Conservation (phyloP, 768 basidiomycete genomes). For the Lentinula aciculospora region DNA sequence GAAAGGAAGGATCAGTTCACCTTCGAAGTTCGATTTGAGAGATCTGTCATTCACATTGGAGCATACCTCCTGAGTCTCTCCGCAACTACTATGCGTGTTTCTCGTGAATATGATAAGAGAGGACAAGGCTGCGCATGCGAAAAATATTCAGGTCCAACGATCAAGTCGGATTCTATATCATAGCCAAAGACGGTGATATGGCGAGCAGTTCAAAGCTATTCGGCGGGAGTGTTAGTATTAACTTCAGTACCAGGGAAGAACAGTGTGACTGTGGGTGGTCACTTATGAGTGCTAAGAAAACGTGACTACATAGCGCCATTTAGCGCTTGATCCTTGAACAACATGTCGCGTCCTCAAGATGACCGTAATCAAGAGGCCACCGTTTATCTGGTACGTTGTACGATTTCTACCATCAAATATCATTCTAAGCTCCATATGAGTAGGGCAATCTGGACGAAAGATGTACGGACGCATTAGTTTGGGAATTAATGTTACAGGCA, state of each 20-base stretch:
- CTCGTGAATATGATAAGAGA: neutral
- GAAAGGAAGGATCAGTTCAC: neutral
- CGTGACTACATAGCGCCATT: neutral
- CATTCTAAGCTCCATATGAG: too few species aligned
- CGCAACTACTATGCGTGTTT: neutral
- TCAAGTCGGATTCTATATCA: too few species aligned
- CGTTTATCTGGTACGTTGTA: slow-evolving; percentile 72
- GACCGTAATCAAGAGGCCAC: slow-evolving; percentile 92
- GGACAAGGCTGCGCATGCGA: too few species aligned
- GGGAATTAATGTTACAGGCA: slow-evolving; percentile 99
- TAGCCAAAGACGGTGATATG: neutral
- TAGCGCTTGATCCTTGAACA: neutral
- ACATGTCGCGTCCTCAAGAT: slow-evolving; percentile 71
- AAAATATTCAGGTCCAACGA: too few species aligned
- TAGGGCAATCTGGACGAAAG: slow-evolving; percentile 97
- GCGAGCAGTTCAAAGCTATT: too few species aligned
- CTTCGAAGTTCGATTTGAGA: neutral
- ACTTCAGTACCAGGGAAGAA: too few species aligned
- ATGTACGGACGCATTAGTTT: slow-evolving; percentile 88
- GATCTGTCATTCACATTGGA: neutral
- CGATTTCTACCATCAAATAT: too few species aligned
- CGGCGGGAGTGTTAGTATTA: too few species aligned
- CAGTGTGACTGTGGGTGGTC: too few species aligned
- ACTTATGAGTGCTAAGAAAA: too few species aligned
- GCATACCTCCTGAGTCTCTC: neutral